Evolutionary conservation across 306 rosid species (phyloP), one percentile per base, ranked within the genome.

Genomic region (Ammopiptanthus mongolicus): DNA sequence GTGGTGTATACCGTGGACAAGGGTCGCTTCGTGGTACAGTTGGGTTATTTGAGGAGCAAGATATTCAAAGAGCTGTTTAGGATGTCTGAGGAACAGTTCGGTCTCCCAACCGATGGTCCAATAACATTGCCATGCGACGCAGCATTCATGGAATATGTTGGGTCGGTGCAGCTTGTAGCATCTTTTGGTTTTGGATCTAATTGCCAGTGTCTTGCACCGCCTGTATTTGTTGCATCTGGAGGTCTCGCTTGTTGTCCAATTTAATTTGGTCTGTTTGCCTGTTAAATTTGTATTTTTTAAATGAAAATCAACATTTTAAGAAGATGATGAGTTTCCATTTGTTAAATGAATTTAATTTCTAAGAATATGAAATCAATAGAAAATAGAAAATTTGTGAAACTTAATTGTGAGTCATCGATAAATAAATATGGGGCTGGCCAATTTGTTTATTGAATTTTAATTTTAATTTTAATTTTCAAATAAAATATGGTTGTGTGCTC

Each of bases 51-150:
- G 74, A 63, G 80, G 4, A 44, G 69, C 65, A 76, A 19, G 23
- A 42, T 76, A 18, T 62, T 81, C 6, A 55, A 42, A 81, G 81
- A 76, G 74, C 64, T 81, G 4, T 53, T 81, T 31, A 81, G 78
- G 25, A 62, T 81, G 69, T 75, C 81, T 0, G 81, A 69, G 56
- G 78, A 75, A 33, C 74, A 63, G 64, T 81, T 76, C 8, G 85
- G 85, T 6, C 73, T 69, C 13, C 81, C 81, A 44, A 56, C 5
- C 8, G 78, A 76, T 34, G 85, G 78, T 13, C 85, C 85, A 3
- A 70, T 75, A 50, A 81, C 74, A 4, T 63, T 81, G 69, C 74
- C 85, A 8, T 81, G 81, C 17, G 78, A 81, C 22, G 53, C 81
- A 1, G 70, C 74, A 3, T 70, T 73, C 41, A 44, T 81, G 74